Conservation (phyloP, 75 land plant genomes). For the Larix kaempferi region DNA sequence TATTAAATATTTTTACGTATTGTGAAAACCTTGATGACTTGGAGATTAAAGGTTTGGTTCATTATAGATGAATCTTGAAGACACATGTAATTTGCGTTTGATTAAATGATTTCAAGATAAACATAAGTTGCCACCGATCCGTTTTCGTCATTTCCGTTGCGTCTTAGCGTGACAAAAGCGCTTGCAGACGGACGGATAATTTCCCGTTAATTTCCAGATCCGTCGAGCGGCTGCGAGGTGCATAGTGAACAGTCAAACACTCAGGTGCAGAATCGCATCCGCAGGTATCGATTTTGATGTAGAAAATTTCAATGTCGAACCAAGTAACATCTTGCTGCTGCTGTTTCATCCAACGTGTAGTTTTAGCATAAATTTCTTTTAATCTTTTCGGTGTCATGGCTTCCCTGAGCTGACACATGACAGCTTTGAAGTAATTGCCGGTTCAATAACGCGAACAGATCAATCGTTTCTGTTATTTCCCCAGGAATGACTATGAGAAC, state of each 20-base stretch:
- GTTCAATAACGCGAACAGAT: no score
- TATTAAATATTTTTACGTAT: no score
- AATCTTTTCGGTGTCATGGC: neutral
- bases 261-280: conserved; percentile 25
- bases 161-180: conserved; percentile 12
- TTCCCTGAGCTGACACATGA: neutral
- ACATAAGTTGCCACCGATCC: conserved; percentile 24
- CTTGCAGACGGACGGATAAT: conserved; percentile 34
- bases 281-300: conserved; percentile 26
- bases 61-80: no score
- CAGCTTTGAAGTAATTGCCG: neutral
- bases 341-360: neutral
- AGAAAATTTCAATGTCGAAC: conserved; percentile 35
- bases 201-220: conserved; percentile 39
- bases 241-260: conserved; percentile 19
- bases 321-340: conserved; percentile 9
- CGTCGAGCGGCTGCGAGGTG: conserved; percentile 16
- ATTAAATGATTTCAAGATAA: no score
- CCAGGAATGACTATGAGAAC: no score
- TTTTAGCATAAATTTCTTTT: neutral
- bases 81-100: no score
- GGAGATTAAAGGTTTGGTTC: no score
- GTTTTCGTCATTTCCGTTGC: conserved; percentile 23
- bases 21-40: no score
- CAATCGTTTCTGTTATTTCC: no score